These are phyloP conservation scores for Camellia japonica DNA, from an alignment of 148 eudicot genomes.

Conservation along the genomic window DNA sequence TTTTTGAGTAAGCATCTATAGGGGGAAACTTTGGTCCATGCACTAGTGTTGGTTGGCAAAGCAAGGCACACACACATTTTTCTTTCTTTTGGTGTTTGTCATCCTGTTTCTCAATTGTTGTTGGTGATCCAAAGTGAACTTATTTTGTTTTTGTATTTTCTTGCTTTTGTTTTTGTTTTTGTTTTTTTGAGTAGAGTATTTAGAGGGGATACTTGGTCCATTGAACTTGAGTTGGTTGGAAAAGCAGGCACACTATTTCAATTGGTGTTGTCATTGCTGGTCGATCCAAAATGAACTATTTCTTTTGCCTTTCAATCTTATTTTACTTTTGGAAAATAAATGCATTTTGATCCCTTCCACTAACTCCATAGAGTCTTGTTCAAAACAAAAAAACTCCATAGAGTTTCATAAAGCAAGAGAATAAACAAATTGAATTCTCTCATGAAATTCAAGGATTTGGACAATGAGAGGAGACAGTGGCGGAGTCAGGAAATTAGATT, in stretches of 20 bases:
- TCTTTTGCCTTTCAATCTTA: background rate
- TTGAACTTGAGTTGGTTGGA: background rate
- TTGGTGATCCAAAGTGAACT: too few species aligned
- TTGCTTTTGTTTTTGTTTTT: background rate
- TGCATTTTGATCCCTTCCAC: too few species aligned
- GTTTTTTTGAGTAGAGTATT: background rate
- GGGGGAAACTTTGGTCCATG: background rate
- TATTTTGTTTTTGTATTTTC: too few species aligned
- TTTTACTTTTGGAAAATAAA: background rate
- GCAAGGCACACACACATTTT: background rate
- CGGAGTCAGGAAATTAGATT: too few species aligned
- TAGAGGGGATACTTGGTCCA: conserved; percentile 4
- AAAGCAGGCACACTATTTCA: background rate
- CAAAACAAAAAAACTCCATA: too few species aligned
- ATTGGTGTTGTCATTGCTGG: background rate
- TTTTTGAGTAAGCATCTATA: background rate
- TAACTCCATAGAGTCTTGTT: too few species aligned
- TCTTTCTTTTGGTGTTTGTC: background rate
- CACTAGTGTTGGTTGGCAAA: conserved; percentile 3
- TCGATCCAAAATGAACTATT: too few species aligned
- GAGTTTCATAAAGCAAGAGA: too few species aligned
- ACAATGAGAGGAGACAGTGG: too few species aligned
- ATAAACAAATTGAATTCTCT: too few species aligned
- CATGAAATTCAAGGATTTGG: too few species aligned
- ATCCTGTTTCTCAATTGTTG: background rate